Base-by-base conservation (phyloP, 768 basidiomycete genomes). In the Psilocybe azurescens region DNA sequence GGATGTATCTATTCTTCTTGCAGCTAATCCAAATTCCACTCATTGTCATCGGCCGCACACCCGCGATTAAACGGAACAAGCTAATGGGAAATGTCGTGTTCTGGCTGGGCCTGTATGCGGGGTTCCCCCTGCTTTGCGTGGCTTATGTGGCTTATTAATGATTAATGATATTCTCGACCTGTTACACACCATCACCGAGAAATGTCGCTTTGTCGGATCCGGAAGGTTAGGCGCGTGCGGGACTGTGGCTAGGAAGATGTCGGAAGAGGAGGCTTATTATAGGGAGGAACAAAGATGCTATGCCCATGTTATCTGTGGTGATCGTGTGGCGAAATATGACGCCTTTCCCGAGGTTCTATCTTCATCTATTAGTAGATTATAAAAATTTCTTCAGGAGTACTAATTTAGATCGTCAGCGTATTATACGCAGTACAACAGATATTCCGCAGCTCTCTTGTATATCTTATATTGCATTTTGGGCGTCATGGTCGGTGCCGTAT, bases 51-150 rank as follows among this genome's bases (percentile, higher is more conserved):
- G 90, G 94, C 20, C 85, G 93, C 1, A 78, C 91, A 9, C 90
- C 94, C 3, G 78, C 81, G 33, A 86, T 99, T 68, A 90, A 89
- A 74, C 81, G 85, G 63, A 96, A 96, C 77, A 91, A 88, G 68
- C 83, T 91, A 3, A 73, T 97, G 70, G 91, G 91, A 1, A 93
- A 93, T 63, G 75, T 95, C 50, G 86, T 97, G 33, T 99, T 99
- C 74, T 99, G 97, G 97, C 65, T 95, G 20, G 95, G 95, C 2
- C 83, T 99, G 28, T 93, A 91, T 67, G 88, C 89, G 5, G 97
- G 97, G 13, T 95, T 99, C 82, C 97, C 97, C 1, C 75, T 99
- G 58, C 84, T 99, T 14, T 96, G 94, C 65, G 93, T 96, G 18
- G 90, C 79, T 11, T 83, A 83, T 59, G 78, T 81, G 24, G 78